Evolutionary conservation across 106 monocot genomes (phyloP).

Genomic region (Iris macrosiphon): DNA sequence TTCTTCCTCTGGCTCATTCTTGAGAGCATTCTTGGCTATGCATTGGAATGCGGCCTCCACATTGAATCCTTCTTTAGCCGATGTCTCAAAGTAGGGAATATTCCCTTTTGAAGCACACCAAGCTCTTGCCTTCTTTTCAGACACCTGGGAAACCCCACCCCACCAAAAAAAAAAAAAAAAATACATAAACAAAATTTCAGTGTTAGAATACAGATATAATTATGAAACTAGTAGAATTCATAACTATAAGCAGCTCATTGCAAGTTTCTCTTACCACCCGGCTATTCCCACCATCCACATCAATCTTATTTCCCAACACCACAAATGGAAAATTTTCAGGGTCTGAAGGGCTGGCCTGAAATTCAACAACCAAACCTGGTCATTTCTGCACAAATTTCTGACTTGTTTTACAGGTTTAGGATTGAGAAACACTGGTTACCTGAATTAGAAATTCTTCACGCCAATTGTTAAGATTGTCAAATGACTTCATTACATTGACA

Average conservation of each 20-base stretch:
- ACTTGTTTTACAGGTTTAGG: neutral
- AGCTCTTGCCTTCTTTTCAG: slow-evolving; percentile 15
- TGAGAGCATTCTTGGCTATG: slow-evolving; percentile 76
- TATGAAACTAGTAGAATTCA: no score
- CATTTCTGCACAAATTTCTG: neutral
- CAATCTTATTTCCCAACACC: slow-evolving; percentile 79
- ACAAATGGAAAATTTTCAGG: slow-evolving; percentile 89
- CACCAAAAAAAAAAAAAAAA: neutral
- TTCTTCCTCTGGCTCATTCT: slow-evolving; percentile 84
- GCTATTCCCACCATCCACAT: slow-evolving; percentile 83
- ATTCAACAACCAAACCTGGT: no score
- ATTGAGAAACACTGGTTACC: slow-evolving; percentile 13
- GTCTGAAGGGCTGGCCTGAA: slow-evolving; percentile 76
- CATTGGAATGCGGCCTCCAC: slow-evolving; percentile 78
- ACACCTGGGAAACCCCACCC: slow-evolving; percentile 3
- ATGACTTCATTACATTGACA: slow-evolving; percentile 68
- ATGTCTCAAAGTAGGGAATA: slow-evolving; percentile 83
- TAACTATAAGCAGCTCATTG: no score
- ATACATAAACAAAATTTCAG: neutral
- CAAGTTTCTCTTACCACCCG: slow-evolving; percentile 46
- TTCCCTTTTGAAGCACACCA: slow-evolving; percentile 57
- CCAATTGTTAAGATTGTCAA: slow-evolving; percentile 78
- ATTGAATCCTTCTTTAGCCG: slow-evolving; percentile 72
- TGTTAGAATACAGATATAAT: no score
- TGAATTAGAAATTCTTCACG: slow-evolving; percentile 75